Percentiles rank a stretch among this genome's conserved stretches.
Evolutionary conservation across 306 rosid species (phyloP).

Genomic region (Inga leiocalycina): DNA sequence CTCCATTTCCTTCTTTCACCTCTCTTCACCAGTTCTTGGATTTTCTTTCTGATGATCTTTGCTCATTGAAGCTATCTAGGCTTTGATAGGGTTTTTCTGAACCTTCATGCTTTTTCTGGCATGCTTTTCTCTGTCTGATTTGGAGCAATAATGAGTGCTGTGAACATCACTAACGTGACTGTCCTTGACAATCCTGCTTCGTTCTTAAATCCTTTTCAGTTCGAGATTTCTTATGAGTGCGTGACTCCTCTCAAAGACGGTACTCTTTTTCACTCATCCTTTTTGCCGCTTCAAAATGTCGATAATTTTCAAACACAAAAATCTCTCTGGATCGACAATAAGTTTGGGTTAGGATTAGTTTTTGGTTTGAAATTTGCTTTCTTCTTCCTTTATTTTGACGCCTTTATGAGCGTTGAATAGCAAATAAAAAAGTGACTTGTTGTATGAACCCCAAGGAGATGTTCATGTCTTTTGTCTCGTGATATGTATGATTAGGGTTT

Average conservation of each 20-base stretch:
- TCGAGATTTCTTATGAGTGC: conserved; percentile 90
- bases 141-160: conserved; percentile 73
- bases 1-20: background rate
- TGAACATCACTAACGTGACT: conserved; percentile 85
- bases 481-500: background rate
- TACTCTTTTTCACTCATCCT: conserved; percentile 12
- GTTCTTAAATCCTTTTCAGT: conserved; percentile 75
- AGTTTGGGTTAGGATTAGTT: background rate
- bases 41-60: background rate
- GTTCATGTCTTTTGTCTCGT: background rate
- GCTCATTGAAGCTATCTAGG: background rate
- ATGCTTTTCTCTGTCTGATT: background rate
- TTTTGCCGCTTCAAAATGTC: background rate
- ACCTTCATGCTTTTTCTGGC: background rate
- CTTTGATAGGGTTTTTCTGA: background rate
- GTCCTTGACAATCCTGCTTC: conserved; percentile 80
- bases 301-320: background rate
- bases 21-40: background rate
- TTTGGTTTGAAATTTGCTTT: background rate
- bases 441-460: background rate
- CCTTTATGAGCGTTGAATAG: background rate
- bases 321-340: background rate
- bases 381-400: background rate
- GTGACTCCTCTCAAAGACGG: conserved; percentile 75
- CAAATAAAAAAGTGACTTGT: background rate